Evolutionary conservation across 2,329 filamentous ascomycete species (phyloP), one percentile per base, ranked within the genome.

Genomic region (Xylaria polymorpha): DNA sequence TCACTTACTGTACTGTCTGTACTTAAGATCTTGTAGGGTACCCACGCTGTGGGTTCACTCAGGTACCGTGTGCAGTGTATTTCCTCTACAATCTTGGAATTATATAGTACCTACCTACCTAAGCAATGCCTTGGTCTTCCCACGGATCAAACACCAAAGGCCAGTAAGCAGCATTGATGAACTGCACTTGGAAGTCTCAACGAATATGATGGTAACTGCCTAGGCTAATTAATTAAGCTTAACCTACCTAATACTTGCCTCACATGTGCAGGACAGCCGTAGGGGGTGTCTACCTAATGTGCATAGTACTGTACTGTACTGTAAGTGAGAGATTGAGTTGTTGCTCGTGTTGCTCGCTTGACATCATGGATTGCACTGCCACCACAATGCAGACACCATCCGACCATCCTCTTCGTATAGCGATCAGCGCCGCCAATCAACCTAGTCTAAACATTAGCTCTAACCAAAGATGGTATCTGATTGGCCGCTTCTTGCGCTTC

Each of bases 361-460:
- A 39, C 18, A 41, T n/a, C n/a, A n/a, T n/a, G n/a, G n/a, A n/a
- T 35, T 68, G 66, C 66, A 68, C 61, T 66, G 66, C 66, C 67
- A 69, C 67, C 57, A 50, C 56, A 43, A 43, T 61, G 56, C 41
- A 46, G 46, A 29, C 61, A 56, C 66, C 56, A 68, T 61, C 22
- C 61, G 37, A 48, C 41, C 35, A 41, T 50, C 61, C 20, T 29
- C 29, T 64, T 66, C 67, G 67, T 69, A 66, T 65, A 61, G 37
- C 22, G 55, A 64, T 68, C 51, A 50, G 53, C 66, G 25, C 62
- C 10, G 29, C 51, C 58, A 55, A 67, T 57, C 58, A 61, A 12
- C 41, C 39, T 41, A 43, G 32, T 43, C 29, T 46, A 44, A 56
- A 41, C 18, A 32, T 48, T 20, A 8, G 9, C 44, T 59, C 59